Conservation (phyloP, 345 rosid species). For the Arabis hirsuta region DNA sequence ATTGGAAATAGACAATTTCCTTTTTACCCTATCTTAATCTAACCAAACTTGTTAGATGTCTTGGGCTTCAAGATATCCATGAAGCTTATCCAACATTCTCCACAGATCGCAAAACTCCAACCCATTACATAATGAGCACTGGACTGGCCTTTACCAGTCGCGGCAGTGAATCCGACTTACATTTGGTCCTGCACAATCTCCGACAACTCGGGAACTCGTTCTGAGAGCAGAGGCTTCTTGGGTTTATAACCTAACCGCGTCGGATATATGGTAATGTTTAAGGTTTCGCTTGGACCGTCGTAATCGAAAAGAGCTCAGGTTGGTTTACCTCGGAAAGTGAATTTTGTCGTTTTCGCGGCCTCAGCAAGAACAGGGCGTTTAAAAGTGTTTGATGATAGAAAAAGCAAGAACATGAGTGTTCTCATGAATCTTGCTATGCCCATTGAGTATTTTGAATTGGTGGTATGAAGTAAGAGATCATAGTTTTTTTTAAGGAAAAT, state of each 20-base stretch:
- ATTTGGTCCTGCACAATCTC: slow-evolving; percentile 37
- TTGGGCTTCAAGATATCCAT: too few relatives aligned
- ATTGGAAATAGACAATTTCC: too few relatives aligned
- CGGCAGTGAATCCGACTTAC: slow-evolving; percentile 79
- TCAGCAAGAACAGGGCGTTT: neutral
- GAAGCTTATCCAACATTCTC: too few relatives aligned
- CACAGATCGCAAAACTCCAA: slow-evolving; percentile 70
- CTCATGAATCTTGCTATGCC: slow-evolving; percentile 16
- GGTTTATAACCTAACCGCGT: slow-evolving; percentile 41
- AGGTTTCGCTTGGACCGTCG: slow-evolving; percentile 40
- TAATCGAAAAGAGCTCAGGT: slow-evolving; percentile 71
- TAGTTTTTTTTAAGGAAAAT: slow-evolving; percentile 1
- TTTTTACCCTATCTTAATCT: too few relatives aligned
- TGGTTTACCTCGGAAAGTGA: slow-evolving; percentile 42
- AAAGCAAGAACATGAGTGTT: slow-evolving; percentile 26
- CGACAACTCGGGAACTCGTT: slow-evolving; percentile 15
- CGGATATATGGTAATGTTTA: slow-evolving; percentile 63
- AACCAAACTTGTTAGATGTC: too few relatives aligned
- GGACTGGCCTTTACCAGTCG: slow-evolving; percentile 55
- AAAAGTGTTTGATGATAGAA: slow-evolving; percentile 22
- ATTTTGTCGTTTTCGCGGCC: slow-evolving; percentile 25
- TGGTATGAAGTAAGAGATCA: slow-evolving; percentile 9
- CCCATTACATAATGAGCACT: slow-evolving; percentile 77
- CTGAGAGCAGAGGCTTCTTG: slow-evolving; percentile 45
- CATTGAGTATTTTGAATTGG: slow-evolving; percentile 28